A percentile compares a stretch with the other conserved stretches of the same genome.
Conservation (phyloP, 2,329 filamentous ascomycete genomes). For the Cladophialophora exuberans region DNA sequence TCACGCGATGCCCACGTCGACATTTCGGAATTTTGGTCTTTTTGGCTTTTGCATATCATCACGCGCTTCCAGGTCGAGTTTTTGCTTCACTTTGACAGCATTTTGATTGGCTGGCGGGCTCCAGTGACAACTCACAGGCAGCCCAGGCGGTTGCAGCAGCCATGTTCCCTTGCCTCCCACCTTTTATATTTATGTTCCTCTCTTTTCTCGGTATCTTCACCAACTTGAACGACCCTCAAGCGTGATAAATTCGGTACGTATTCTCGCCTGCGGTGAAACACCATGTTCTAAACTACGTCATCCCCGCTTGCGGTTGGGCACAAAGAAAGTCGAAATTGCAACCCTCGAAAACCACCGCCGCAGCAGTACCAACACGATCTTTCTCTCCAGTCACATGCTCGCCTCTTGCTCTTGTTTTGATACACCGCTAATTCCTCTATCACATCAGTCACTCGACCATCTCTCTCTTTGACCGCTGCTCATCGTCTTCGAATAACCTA, state of each 20-base stretch:
- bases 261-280: neutral
- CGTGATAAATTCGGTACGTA: neutral
- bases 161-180: slow-evolving; percentile 4
- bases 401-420: neutral
- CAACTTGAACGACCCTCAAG: neutral
- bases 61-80: no score
- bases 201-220: slow-evolving; percentile 2
- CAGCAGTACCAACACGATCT: no score
- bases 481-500: neutral
- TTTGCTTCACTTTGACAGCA: neutral
- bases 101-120: slow-evolving; percentile 9
- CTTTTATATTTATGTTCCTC: neutral
- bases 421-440: neutral
- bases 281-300: slow-evolving; percentile 1
- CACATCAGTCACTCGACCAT: neutral
- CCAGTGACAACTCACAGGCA: slow-evolving; percentile 16
- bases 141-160: neutral
- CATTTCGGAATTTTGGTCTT: neutral
- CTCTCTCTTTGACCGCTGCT: neutral
- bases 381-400: slow-evolving; percentile 15
- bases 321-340: slow-evolving; percentile 10
- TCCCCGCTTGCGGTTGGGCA: slow-evolving; percentile 2
- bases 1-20: no score
- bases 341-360: slow-evolving; percentile 3
- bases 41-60: neutral